Evolutionary conservation across 768 basidiomycete species (phyloP).

Genomic region (Xerocomellus dryophilus): DNA sequence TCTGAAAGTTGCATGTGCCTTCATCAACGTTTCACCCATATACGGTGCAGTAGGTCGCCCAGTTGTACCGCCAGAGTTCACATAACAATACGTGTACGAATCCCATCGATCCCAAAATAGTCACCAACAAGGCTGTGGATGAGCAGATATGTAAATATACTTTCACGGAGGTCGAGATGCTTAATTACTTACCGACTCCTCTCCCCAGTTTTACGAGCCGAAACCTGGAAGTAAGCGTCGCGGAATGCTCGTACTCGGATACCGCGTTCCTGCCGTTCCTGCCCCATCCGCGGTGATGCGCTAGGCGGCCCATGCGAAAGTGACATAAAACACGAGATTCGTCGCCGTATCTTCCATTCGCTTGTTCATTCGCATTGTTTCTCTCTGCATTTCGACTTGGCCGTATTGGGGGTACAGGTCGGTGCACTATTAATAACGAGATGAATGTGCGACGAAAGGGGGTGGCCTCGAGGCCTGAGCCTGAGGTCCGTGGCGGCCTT

Average conservation of each 20-base stretch:
- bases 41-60: not conserved
- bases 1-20: not conserved
- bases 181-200: constrained; percentile 1
- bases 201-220: not conserved
- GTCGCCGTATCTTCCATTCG: constrained; percentile 7
- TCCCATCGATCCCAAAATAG: not conserved
- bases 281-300: constrained; percentile 14
- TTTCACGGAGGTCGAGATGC: not conserved
- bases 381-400: constrained; percentile 1
- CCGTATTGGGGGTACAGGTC: not conserved
- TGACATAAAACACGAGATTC: constrained; percentile 1
- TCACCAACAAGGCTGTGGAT: not conserved
- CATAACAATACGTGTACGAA: constrained; percentile 13
- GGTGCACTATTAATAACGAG: constrained; percentile 1
- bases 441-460: constrained; percentile 15
- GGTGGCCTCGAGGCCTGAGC: too few species aligned
- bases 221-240: constrained; percentile 19
- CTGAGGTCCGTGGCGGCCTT: not conserved
- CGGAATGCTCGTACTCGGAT: constrained; percentile 18
- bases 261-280: not conserved
- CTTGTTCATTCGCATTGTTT: not conserved
- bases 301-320: constrained; percentile 8
- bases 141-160: constrained; percentile 6
- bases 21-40: constrained; percentile 3
- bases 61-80: not conserved